These are phyloP conservation scores for Gossypium davidsonii DNA, from an alignment of 441 rosid species.

Conservation along the genomic window DNA sequence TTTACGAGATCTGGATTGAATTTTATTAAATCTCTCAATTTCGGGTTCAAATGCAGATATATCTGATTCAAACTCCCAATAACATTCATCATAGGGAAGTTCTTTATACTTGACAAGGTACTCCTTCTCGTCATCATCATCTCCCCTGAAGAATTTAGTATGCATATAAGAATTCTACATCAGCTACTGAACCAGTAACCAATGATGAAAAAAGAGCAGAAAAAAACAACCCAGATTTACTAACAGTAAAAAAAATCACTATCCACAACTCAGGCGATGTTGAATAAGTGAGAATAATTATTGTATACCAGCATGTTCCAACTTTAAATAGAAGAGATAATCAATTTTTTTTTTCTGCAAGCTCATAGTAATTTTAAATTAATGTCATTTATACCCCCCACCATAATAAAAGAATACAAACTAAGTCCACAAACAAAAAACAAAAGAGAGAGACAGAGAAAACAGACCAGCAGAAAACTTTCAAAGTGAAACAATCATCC, in stretches of 20 bases:
- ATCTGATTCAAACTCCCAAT: conserved; percentile 95
- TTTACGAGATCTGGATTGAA: conserved; percentile 59
- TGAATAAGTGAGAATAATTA: neutral
- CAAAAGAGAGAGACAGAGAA: neutral
- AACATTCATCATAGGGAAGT: conserved; percentile 90
- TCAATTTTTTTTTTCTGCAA: neutral
- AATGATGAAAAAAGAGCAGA: neutral
- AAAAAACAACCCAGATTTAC: neutral
- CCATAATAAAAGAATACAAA: neutral
- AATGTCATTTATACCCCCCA: neutral
- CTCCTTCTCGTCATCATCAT: conserved; percentile 60
- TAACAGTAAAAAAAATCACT: neutral
- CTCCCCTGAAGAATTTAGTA: conserved; percentile 59
- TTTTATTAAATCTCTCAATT: conserved; percentile 66
- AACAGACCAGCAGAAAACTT: neutral
- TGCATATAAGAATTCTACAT: conserved; percentile 6
- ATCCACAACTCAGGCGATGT: neutral
- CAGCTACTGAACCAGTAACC: conserved; percentile 10
- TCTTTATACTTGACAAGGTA: conserved; percentile 97
- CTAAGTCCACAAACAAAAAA: neutral
- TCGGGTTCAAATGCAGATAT: conserved; percentile 85
- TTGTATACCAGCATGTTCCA: neutral
- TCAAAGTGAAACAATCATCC: conserved; percentile 5
- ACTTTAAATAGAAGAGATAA: neutral
- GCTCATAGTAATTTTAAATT: neutral